A percentile compares a stretch with the other conserved stretches of the same genome.
Conservation (phyloP, 352 stramenopile species). For the Plasmopara viticola region DNA sequence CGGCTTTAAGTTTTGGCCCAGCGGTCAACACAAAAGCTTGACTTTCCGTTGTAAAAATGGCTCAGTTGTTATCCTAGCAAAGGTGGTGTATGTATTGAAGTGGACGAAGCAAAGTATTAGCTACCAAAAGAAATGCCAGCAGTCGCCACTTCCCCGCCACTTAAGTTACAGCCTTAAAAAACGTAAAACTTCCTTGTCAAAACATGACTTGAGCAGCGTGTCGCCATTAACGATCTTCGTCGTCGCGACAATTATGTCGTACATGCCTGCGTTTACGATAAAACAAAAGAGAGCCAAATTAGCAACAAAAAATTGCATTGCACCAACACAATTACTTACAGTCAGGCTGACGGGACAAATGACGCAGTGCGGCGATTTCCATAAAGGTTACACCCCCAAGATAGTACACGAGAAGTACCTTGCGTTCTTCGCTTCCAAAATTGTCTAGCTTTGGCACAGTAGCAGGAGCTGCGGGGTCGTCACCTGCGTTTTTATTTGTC, state of each 20-base stretch:
- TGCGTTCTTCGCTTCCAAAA: conserved; percentile 73
- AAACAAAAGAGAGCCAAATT: conserved; percentile 6
- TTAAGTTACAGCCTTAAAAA: conserved; percentile 57
- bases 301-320: background rate
- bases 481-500: conserved; percentile 28
- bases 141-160: background rate
- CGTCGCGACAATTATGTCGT: conserved; percentile 90
- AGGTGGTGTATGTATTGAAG: too few relatives aligned
- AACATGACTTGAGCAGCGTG: conserved; percentile 81
- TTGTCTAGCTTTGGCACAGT: conserved; percentile 51
- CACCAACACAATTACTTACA: conserved; percentile 59
- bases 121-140: too few relatives aligned
- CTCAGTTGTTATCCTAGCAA: too few relatives aligned
- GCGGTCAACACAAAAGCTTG: too few relatives aligned
- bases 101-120: too few relatives aligned
- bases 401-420: conserved; percentile 95
- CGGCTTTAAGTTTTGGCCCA: too few relatives aligned
- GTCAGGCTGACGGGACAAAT: conserved; percentile 87
- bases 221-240: conserved; percentile 90
- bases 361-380: conserved; percentile 94
- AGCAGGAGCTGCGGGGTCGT: conserved; percentile 31
- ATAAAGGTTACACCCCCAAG: conserved; percentile 95
- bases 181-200: conserved; percentile 75
- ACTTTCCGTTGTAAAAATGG: too few relatives aligned
- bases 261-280: conserved; percentile 42